Base-by-base conservation (phyloP, 306 rosid species). In the Cajanus cajan region DNA sequence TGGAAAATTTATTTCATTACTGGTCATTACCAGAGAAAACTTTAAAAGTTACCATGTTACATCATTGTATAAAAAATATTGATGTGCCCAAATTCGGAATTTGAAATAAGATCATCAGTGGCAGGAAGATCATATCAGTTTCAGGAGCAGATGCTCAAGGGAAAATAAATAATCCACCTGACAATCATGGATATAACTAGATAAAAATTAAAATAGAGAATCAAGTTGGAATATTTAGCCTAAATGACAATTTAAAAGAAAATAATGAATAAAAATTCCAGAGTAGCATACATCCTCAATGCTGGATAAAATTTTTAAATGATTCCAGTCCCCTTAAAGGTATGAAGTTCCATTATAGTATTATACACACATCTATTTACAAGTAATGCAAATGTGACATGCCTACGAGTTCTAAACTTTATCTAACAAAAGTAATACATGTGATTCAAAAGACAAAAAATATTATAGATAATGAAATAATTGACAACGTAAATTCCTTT, bases 91-190 rank as follows among this genome's bases (percentile, higher is more conserved):
- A 65, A 64, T 19, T 54, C 31, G 43, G 52, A 8, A 51, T 19
- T 54, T 41, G 43, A 64, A 8, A 51, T n/a, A 73, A 51, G 68
- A 80, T 40, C 2, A 19, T 76, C 24, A 61, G 19, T 7, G 25
- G 45, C 63, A 33, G 48, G 72, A 12, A 31, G 14, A 61, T 62
- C 15, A 61, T 11, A 25, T 47, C 50, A 41, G 66, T 57, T 41
- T 43, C 40, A 41, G 50, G 12, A 34, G 64, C 70, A 68, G 71
- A 58, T 68, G 68, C 76, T 79, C 7, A 21, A 36, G 37, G 22
- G 48, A 14, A 31, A 45, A 39, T 44, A 0, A 59, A 57, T 69
- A 74, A 58, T 25, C 28, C 16, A 74, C 41, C 7, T 6, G 15
- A 15, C 4, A 10, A 59, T n/a, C 55, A 43, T 59, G 43, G 43